Evolutionary conservation across 108 stramenopile species (phyloP).

Genomic region (Fragilaria crotonensis): DNA sequence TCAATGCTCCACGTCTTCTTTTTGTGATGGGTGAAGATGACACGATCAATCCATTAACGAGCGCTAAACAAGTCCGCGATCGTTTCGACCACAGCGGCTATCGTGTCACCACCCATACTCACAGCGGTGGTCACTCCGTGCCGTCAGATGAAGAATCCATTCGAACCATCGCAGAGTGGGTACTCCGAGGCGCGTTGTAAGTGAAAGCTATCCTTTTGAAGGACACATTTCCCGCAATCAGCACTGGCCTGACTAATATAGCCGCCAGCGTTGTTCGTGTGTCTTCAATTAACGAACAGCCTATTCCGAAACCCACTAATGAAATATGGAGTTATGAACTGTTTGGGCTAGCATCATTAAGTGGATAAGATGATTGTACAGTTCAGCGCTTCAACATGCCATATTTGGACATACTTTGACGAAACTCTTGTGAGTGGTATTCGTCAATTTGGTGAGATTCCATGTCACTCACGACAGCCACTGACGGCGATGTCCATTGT

Average conservation of each 20-base stretch:
- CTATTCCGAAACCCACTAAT: too few relatives aligned
- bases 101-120: conserved; percentile 41
- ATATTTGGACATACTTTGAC: too few relatives aligned
- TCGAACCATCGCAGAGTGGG: background rate
- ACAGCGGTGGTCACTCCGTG: conserved; percentile 60
- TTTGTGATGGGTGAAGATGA: conserved; percentile 59
- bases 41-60: conserved; percentile 57
- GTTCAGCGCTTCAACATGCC: background rate
- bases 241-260: too few relatives aligned
- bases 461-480: background rate
- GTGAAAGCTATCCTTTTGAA: too few relatives aligned
- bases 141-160: conserved; percentile 25
- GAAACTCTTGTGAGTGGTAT: too few relatives aligned
- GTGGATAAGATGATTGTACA: background rate
- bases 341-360: too few relatives aligned
- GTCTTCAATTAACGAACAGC: too few relatives aligned
- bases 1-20: conserved; percentile 19
- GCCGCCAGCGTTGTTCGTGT: too few relatives aligned
- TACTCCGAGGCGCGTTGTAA: too few relatives aligned
- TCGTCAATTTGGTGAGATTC: background rate
- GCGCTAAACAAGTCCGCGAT: conserved; percentile 46
- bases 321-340: too few relatives aligned
- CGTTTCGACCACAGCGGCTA: conserved; percentile 28
- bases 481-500: background rate
- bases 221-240: too few relatives aligned